These are phyloP conservation scores for Tilletiopsis washingtonensis DNA, from an alignment of 1,284 basidiomycete species.

Conservation along the genomic window DNA sequence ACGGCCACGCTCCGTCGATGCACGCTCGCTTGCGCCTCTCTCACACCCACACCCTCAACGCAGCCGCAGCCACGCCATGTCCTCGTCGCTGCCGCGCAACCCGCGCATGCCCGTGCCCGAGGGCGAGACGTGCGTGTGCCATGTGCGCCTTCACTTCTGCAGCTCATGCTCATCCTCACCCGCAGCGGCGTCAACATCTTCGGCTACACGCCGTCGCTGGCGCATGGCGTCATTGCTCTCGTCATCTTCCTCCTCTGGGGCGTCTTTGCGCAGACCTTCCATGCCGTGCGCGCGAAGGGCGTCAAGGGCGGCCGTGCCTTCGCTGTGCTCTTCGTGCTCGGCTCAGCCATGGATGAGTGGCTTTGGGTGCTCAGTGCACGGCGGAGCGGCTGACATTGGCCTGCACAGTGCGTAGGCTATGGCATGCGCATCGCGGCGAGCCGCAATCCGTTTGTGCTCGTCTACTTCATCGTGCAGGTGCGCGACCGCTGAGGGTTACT, in stretches of 20 bases:
- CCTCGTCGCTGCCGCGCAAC: too few relatives aligned
- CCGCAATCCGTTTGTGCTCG: slow-evolving; percentile 23
- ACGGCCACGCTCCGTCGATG: too few relatives aligned
- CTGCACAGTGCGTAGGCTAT: slow-evolving; percentile 23
- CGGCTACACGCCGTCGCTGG: slow-evolving; percentile 46
- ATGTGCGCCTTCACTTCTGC: too few relatives aligned
- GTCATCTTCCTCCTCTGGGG: slow-evolving; percentile 41
- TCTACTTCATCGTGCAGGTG: slow-evolving; percentile 27
- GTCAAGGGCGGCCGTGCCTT: slow-evolving; percentile 6
- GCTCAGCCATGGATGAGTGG: slow-evolving; percentile 13
- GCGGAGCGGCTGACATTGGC: too few relatives aligned
- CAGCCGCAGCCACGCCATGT: too few relatives aligned
- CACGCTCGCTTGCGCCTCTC: too few relatives aligned
- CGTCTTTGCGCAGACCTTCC: slow-evolving; percentile 34
- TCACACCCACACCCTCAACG: too few relatives aligned
- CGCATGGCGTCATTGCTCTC: slow-evolving; percentile 37
- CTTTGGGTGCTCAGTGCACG: too few relatives aligned
- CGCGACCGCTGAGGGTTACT: too few relatives aligned
- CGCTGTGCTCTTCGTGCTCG: slow-evolving; percentile 13
- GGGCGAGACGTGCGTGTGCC: slow-evolving; percentile 43
- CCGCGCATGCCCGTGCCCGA: too few relatives aligned
- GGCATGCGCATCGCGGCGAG: slow-evolving; percentile 10
- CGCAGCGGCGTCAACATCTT: slow-evolving; percentile 48
- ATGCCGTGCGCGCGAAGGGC: slow-evolving; percentile 2
- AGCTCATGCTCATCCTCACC: too few relatives aligned